Conservation (phyloP, 1,284 basidiomycete genomes). For the Erythrobasidium hasegawianum region DNA sequence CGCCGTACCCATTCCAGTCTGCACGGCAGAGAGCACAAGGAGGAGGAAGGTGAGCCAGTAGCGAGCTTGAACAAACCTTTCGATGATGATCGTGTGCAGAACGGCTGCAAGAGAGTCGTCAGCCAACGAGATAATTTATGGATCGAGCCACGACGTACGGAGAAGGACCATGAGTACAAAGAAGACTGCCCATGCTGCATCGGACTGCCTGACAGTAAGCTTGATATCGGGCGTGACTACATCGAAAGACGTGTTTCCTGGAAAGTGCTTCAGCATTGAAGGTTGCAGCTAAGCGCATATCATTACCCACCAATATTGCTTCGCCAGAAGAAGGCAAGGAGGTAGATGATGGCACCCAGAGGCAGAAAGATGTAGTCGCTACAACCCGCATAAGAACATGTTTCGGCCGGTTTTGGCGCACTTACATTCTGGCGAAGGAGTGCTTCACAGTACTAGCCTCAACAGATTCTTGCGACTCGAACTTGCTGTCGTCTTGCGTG, state of each 20-base stretch:
- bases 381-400: no score
- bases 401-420: neutral
- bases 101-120: neutral
- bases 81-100: neutral
- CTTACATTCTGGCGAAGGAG: neutral
- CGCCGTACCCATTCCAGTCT: neutral
- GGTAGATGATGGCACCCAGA: neutral
- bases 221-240: neutral
- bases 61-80: neutral
- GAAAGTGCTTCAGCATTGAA: no score
- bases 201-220: neutral
- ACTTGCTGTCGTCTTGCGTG: neutral
- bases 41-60: slow-evolving; percentile 3
- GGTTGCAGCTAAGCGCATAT: no score
- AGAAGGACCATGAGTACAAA: neutral
- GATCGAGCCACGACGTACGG: neutral
- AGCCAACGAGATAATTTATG: neutral
- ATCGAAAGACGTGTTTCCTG: neutral
- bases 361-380: neutral
- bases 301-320: slow-evolving; percentile 7
- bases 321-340: slow-evolving; percentile 5
- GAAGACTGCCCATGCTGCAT: neutral
- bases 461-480: neutral
- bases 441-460: neutral
- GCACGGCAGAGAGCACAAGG: neutral